phyloP scores from a whole-genome alignment of 495 filamentous ascomycete genomes.

The Trichoderma parareesei region DNA sequence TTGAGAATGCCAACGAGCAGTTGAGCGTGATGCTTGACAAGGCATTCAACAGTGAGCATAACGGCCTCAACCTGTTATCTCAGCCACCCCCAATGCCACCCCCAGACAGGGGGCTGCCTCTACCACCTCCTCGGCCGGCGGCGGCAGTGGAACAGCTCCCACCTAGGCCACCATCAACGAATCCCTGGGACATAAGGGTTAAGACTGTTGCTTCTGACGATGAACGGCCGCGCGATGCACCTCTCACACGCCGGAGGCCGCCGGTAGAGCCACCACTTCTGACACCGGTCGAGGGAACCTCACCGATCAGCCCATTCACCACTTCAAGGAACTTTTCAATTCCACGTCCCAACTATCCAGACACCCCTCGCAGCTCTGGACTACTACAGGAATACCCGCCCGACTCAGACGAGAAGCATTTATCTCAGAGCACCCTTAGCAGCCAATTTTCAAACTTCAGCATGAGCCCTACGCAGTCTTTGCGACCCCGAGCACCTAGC shows the following conservation, averaged over 20 bases:
- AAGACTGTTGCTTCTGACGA: not conserved
- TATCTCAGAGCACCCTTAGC: not conserved
- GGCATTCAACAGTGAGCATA: not conserved
- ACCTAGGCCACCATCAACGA: conserved; percentile 22
- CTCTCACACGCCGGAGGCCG: not conserved
- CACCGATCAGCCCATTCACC: not conserved
- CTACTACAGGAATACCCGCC: not conserved
- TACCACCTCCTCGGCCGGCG: not conserved
- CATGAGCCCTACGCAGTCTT: not conserved
- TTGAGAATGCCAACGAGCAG: conserved; percentile 1
- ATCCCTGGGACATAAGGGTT: conserved; percentile 21
- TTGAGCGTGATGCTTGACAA: conserved; percentile 7
- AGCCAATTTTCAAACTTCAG: not conserved
- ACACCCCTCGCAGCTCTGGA: conserved; percentile 2
- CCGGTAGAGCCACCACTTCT: not conserved
- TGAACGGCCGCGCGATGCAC: not conserved
- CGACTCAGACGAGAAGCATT: not conserved
- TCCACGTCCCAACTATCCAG: not conserved
- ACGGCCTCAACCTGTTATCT: conserved; percentile 10
- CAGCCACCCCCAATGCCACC: conserved; percentile 20
- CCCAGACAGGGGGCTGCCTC: conserved; percentile 16
- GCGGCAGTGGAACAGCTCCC: conserved; percentile 8
- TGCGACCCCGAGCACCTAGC: not conserved
- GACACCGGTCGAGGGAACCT: not conserved
- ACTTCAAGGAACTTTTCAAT: not conserved